Evolutionary conservation across 257 asterid genomes (phyloP).

Genomic region (Rehmannia glutinosa): DNA sequence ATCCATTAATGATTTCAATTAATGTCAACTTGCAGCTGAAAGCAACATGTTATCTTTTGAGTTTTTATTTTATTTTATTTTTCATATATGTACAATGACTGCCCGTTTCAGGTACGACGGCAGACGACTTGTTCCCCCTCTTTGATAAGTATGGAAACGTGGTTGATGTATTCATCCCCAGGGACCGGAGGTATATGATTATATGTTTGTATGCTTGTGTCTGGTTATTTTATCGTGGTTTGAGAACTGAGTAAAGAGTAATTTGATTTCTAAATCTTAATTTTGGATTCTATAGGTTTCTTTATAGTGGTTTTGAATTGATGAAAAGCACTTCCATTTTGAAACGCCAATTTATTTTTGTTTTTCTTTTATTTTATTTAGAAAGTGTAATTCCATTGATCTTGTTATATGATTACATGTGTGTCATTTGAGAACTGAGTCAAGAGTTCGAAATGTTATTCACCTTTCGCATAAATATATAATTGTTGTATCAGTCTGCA

Average conservation of each 20-base stretch:
- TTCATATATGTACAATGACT: not conserved
- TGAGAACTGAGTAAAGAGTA: not conserved
- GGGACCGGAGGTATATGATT: conserved; percentile 62
- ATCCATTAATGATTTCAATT: not conserved
- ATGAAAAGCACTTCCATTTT: not conserved
- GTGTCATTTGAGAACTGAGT: too few relatives aligned
- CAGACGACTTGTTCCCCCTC: conserved; percentile 71
- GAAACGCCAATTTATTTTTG: not conserved
- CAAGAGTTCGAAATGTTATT: too few relatives aligned
- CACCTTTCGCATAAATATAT: too few relatives aligned
- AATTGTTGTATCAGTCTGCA: not conserved
- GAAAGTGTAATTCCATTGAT: not conserved
- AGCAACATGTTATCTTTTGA: not conserved
- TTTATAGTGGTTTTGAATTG: not conserved
- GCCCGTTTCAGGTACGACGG: conserved; percentile 60
- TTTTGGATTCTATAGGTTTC: not conserved
- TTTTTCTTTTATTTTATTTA: not conserved
- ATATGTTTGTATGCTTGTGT: not conserved
- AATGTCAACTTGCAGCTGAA: conserved; percentile 1
- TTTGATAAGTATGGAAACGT: conserved; percentile 86
- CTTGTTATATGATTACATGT: not conserved
- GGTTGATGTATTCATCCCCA: conserved; percentile 80
- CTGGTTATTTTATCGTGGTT: not conserved
- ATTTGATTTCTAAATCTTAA: too few relatives aligned
- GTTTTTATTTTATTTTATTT: not conserved